Percentiles rank a stretch among this genome's conserved stretches.
Conservation (phyloP, 805 yeast species). For the Wickerhamiella kurtzmanii region DNA sequence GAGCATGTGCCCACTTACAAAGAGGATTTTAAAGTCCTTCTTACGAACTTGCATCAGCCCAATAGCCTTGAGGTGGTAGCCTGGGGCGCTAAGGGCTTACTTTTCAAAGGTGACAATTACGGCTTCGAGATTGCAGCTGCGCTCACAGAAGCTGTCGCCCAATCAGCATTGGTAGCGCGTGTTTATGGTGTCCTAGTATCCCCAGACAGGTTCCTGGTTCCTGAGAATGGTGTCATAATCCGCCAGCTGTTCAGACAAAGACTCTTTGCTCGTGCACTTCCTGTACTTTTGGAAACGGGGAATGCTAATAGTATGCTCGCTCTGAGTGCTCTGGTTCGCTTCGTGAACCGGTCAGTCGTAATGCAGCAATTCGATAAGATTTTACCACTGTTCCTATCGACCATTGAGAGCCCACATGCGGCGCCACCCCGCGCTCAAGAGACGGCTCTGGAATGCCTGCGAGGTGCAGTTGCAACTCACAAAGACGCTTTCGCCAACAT, state of each 20-base stretch:
- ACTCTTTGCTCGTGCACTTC: conserved; percentile 49
- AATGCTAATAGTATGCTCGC: conserved; percentile 49
- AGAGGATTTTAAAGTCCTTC: conserved; percentile 14
- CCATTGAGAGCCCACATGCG: conserved; percentile 29
- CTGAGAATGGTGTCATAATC: conserved; percentile 43
- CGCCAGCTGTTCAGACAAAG: conserved; percentile 69
- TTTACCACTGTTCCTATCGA: conserved; percentile 58
- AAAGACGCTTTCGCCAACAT: neutral
- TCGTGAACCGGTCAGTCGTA: conserved; percentile 49
- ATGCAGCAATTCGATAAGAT: conserved; percentile 49
- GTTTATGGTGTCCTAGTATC: conserved; percentile 51
- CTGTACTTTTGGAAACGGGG: conserved; percentile 34
- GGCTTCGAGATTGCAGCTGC: conserved; percentile 27
- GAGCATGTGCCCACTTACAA: conserved; percentile 3
- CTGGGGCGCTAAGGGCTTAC: conserved; percentile 63
- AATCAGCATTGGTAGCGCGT: conserved; percentile 33
- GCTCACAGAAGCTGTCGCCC: conserved; percentile 28
- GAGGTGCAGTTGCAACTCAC: neutral
- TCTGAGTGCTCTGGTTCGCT: conserved; percentile 51
- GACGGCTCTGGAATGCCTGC: neutral
- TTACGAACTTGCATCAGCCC: conserved; percentile 13
- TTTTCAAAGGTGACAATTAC: conserved; percentile 40
- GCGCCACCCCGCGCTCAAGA: conserved; percentile 24
- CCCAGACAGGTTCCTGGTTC: conserved; percentile 50
- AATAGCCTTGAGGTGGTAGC: conserved; percentile 37